These are phyloP conservation scores for Daldinia decipiens DNA, from an alignment of 495 filamentous ascomycete species.

Conservation along the genomic window DNA sequence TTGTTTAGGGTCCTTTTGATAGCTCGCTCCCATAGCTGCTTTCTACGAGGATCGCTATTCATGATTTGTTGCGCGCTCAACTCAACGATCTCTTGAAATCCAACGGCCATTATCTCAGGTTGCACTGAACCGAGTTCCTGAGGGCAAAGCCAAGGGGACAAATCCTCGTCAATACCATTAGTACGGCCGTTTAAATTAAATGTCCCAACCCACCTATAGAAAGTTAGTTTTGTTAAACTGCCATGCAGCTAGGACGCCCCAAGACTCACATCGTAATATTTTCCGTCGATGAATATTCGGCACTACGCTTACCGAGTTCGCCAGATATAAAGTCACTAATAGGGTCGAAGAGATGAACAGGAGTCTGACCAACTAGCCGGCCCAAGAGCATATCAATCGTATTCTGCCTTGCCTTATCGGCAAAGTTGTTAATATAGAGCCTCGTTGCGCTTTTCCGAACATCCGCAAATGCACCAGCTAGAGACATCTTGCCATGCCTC, in stretches of 20 bases:
- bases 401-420: constrained; percentile 90
- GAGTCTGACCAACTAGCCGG: constrained; percentile 80
- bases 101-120: constrained; percentile 86
- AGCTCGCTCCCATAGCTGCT: constrained; percentile 85
- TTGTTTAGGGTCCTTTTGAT: constrained; percentile 80
- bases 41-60: constrained; percentile 90
- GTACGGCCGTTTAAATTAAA: constrained; percentile 94
- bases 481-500: constrained; percentile 93
- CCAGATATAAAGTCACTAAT: constrained; percentile 86
- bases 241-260: background rate
- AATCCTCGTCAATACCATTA: constrained; percentile 77
- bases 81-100: constrained; percentile 97
- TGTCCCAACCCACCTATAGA: constrained; percentile 81
- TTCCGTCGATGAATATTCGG: constrained; percentile 61
- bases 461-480: constrained; percentile 94
- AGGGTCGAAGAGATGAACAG: constrained; percentile 90
- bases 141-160: constrained; percentile 84
- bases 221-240: constrained; percentile 51
- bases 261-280: constrained; percentile 59
- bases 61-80: constrained; percentile 98
- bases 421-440: constrained; percentile 96
- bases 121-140: constrained; percentile 59
- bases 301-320: constrained; percentile 73
- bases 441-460: constrained; percentile 92
- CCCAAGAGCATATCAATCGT: constrained; percentile 94